Evolutionary conservation across 2,329 filamentous ascomycete species (phyloP).

Genomic region (Aureobasidium musti): DNA sequence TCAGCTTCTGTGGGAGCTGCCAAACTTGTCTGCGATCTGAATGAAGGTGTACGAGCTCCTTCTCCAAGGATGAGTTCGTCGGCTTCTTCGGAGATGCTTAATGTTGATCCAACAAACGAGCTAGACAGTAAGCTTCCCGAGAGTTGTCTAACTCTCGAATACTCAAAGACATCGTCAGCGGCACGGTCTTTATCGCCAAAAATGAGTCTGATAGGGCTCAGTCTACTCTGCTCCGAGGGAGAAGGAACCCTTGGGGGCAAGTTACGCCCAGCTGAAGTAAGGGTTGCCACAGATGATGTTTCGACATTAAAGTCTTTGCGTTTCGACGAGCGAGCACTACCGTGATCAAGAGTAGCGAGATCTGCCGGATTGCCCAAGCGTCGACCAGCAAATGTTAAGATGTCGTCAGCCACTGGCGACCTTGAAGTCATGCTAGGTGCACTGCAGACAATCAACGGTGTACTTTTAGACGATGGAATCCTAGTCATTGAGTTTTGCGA

Average conservation of each 20-base stretch:
- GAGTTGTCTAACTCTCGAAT: slow-evolving; percentile 22
- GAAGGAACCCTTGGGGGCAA: slow-evolving; percentile 6
- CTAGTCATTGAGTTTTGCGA: not conserved
- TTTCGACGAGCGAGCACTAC: slow-evolving; percentile 10
- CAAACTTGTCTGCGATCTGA: not conserved
- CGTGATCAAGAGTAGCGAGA: slow-evolving; percentile 37
- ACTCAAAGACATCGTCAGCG: slow-evolving; percentile 17
- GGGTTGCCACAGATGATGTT: not conserved
- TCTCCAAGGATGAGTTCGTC: slow-evolving; percentile 23
- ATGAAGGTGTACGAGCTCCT: not conserved
- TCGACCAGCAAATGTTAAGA: slow-evolving; percentile 34
- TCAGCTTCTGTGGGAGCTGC: not conserved
- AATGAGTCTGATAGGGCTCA: slow-evolving; percentile 4
- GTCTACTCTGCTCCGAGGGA: not conserved
- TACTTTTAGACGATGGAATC: slow-evolving; percentile 31
- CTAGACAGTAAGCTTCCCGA: slow-evolving; percentile 25
- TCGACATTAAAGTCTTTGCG: not conserved
- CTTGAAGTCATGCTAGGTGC: slow-evolving; percentile 17
- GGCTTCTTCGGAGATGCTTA: slow-evolving; percentile 26
- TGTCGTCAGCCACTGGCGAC: slow-evolving; percentile 24
- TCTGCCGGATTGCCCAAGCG: slow-evolving; percentile 34
- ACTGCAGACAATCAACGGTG: slow-evolving; percentile 35
- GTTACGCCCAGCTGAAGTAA: not conserved
- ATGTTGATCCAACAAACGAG: slow-evolving; percentile 22
- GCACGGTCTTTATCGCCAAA: slow-evolving; percentile 8